Percentiles rank a stretch among this genome's conserved stretches.
Evolutionary conservation across 2,329 filamentous ascomycete species (phyloP).

Genomic region (Arachnopeziza araneosa): DNA sequence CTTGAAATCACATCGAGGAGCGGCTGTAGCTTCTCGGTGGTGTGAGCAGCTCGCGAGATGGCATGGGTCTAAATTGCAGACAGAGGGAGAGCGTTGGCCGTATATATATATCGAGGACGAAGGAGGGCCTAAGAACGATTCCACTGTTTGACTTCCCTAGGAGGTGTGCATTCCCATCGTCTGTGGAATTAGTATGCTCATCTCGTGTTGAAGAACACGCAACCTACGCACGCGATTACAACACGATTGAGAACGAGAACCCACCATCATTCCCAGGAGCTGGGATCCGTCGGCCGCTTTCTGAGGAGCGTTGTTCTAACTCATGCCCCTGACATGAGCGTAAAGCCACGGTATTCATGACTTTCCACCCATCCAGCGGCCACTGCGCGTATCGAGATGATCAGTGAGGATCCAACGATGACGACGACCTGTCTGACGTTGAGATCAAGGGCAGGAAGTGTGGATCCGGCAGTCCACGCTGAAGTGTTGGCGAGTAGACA

Average conservation of each 20-base stretch:
- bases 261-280: conserved; percentile 31
- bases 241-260: conserved; percentile 31
- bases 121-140: conserved; percentile 30
- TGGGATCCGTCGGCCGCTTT: background rate
- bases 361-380: conserved; percentile 32
- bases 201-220: background rate
- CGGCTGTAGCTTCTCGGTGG: conserved; percentile 29
- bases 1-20: conserved; percentile 19
- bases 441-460: conserved; percentile 26
- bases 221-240: conserved; percentile 30
- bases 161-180: conserved; percentile 29
- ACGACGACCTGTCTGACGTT: conserved; percentile 29
- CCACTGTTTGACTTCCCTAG: conserved; percentile 31
- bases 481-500: conserved; percentile 22
- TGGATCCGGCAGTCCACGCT: conserved; percentile 28
- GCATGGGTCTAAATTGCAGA: conserved; percentile 26
- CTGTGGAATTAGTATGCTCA: background rate
- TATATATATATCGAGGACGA: conserved; percentile 23
- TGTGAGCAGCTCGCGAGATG: conserved; percentile 27
- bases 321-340: conserved; percentile 27
- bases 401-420: conserved; percentile 31
- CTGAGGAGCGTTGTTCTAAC: background rate
- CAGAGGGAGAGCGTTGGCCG: conserved; percentile 23
- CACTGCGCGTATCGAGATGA: conserved; percentile 30
- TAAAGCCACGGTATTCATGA: conserved; percentile 32